Evolutionary conservation across 1,139 yeast genomes (phyloP), one percentile per base, ranked within the genome.

Genomic region (Diutina catenulata): DNA sequence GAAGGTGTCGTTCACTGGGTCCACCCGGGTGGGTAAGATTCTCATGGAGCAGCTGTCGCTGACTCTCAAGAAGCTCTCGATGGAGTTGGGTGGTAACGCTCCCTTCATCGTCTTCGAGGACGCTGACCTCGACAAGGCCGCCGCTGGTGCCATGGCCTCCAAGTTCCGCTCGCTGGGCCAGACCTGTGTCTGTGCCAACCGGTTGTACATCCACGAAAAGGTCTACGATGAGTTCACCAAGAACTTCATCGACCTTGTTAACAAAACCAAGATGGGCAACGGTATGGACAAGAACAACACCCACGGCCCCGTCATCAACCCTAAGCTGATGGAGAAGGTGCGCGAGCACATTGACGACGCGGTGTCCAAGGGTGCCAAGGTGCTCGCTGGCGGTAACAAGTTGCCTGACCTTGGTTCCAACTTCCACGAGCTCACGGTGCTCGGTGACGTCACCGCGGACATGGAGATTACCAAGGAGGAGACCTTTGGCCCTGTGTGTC

Each of bases 31-130:
- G 19, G 80, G 79, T 26, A 67, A 70, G 49, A 46, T 65, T 36
- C 95, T 11, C 64, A 81, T 84, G 93, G 54, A 64, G 36, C 94
- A 84, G 57, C 69, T 87, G 7, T 64, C 94, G 1, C 64, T 78
- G 3, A 80, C 94, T 7, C 65, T 87, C 52, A 88, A 88, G 59
- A 87, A 87, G 54, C 63, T 83, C 32, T 80, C 94, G 0, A 71
- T 31, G 35, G 96, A 88, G 59, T 66, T 87, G 39, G 97, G 97
- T 36, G 97, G 96, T 32, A 88, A 87, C 55, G 94, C 96, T 3
- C 95, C 96, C 14, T 77, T 86, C 47, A 79, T 87, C 44, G 87
- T 86, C 9, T 86, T 86, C 58, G 81, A 76, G 21, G 95, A 86
- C 54, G 91, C 86, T 6, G 80, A 83, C 49, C 47, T 87, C 25